Conservation (phyloP, 371 early-diverging fungal species). For the Actinomortierella ambigua region DNA sequence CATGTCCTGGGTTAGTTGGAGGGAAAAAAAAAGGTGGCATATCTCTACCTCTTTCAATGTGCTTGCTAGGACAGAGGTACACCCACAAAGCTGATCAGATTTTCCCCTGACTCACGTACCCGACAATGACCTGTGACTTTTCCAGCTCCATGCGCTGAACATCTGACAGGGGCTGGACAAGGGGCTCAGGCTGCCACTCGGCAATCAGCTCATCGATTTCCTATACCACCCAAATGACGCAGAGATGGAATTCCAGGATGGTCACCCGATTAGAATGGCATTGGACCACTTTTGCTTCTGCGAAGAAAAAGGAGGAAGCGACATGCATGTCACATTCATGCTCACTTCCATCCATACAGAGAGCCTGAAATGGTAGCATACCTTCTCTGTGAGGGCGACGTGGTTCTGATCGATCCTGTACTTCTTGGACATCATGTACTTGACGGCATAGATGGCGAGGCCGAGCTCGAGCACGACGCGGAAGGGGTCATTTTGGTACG, state of each 20-base stretch:
- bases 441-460: constrained; percentile 86
- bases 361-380: too few relatives aligned
- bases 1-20: neutral
- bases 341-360: too few relatives aligned
- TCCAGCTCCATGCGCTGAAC: constrained; percentile 81
- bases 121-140: constrained; percentile 75
- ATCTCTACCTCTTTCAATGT: neutral
- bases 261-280: neutral
- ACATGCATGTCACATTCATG: too few relatives aligned
- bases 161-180: constrained; percentile 80
- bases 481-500: constrained; percentile 97
- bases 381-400: constrained; percentile 85
- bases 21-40: constrained; percentile 1
- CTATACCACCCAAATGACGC: constrained; percentile 42
- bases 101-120: constrained; percentile 48
- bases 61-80: too few relatives aligned
- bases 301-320: too few relatives aligned
- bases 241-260: too few relatives aligned
- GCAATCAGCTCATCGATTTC: constrained; percentile 94
- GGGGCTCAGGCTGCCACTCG: constrained; percentile 97
- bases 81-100: too few relatives aligned
- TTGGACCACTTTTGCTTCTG: too few relatives aligned
- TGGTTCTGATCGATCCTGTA: constrained; percentile 86
- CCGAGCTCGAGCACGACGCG: constrained; percentile 87
- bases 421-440: constrained; percentile 87